These are phyloP conservation scores for Cadophora sp. DNA, from an alignment of 2,329 filamentous ascomycete species.

Conservation along the genomic window DNA sequence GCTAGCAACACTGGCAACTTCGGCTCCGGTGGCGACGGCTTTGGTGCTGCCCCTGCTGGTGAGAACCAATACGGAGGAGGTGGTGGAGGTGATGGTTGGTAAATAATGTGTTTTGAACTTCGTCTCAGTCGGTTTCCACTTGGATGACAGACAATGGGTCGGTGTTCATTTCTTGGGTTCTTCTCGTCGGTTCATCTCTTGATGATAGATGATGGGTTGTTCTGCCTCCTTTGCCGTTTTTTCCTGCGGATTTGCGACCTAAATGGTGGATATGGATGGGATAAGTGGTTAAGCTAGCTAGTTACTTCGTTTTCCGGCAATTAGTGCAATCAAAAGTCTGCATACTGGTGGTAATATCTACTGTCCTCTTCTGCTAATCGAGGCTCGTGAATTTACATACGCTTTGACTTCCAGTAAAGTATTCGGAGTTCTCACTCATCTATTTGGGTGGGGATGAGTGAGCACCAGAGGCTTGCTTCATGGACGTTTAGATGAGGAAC, in stretches of 20 bases:
- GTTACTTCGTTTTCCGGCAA: background rate
- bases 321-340: slow-evolving; percentile 3
- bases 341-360: background rate
- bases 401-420: background rate
- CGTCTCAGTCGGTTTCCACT: background rate
- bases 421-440: background rate
- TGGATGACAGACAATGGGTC: slow-evolving; percentile 16
- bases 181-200: slow-evolving; percentile 8
- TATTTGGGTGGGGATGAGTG: too few relatives aligned
- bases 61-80: background rate
- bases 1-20: slow-evolving; percentile 5
- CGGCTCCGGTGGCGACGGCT: slow-evolving; percentile 13
- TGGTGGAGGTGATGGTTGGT: slow-evolving; percentile 13
- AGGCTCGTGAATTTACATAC: background rate
- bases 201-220: slow-evolving; percentile 14
- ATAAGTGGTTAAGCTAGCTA: slow-evolving; percentile 4
- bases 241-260: background rate
- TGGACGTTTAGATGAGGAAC: too few relatives aligned
- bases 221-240: slow-evolving; percentile 1
- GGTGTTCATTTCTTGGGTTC: slow-evolving; percentile 7
- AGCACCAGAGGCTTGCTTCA: too few relatives aligned
- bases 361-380: background rate
- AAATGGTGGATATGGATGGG: slow-evolving; percentile 11
- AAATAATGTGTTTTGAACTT: background rate
- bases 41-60: slow-evolving; percentile 7